A percentile compares a stretch with the other conserved stretches of the same genome.
These are phyloP conservation scores for Vicia villosa DNA, from an alignment of 306 rosid genomes.

Conservation along the genomic window DNA sequence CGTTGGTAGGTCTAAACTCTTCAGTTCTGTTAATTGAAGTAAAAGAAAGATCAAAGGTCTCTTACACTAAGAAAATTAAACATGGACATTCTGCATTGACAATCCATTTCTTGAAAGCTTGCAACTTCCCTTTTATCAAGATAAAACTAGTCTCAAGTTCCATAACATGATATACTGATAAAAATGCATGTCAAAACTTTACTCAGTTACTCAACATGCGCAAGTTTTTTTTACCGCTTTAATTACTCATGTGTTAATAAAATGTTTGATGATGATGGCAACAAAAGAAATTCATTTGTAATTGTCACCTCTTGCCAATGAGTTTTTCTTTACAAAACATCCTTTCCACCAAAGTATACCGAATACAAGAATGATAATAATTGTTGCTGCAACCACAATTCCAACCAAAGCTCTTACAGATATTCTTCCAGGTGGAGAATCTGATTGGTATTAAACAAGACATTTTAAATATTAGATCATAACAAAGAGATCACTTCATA, in stretches of 20 bases:
- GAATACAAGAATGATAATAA: constrained; percentile 29
- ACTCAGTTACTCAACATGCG: background rate
- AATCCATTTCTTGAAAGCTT: background rate
- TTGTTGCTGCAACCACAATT: constrained; percentile 43
- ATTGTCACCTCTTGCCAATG: constrained; percentile 36
- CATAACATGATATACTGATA: background rate
- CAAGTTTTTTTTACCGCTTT: background rate
- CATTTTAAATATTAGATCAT: background rate
- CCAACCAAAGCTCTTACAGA: too few relatives aligned
- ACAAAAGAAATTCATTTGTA: background rate
- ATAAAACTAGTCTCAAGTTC: background rate
- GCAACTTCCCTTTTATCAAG: background rate
- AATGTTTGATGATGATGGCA: background rate
- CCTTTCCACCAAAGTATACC: constrained; percentile 44
- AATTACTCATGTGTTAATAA: background rate
- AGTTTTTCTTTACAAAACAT: constrained; percentile 23
- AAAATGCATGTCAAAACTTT: background rate
- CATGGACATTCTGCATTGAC: background rate
- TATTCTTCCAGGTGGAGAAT: too few relatives aligned
- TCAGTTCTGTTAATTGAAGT: too few relatives aligned
- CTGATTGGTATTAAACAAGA: too few relatives aligned
- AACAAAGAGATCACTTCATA: background rate
- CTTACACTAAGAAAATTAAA: background rate
- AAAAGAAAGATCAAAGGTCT: background rate
- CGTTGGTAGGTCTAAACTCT: too few relatives aligned